A percentile compares a stretch with the other conserved stretches of the same genome.
Conservation (phyloP, 768 basidiomycete genomes). For the Fibroporia radiculosa region DNA sequence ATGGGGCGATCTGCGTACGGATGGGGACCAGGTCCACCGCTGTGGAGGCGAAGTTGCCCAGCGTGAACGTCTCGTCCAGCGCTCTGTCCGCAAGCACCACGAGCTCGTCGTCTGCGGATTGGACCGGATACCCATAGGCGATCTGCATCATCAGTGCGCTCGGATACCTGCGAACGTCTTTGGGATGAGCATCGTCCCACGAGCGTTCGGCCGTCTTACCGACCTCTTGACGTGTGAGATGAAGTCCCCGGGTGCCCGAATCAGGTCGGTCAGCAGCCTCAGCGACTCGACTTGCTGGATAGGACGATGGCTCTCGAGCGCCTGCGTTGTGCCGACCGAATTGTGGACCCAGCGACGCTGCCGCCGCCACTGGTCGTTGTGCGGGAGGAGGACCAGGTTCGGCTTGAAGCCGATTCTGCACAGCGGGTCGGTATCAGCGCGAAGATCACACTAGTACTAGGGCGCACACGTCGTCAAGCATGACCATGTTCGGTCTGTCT, state of each 20-base stretch:
- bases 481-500: slow-evolving; percentile 14
- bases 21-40: slow-evolving; percentile 14
- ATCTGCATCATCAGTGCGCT: slow-evolving; percentile 24
- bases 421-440: background rate
- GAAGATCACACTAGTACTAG: background rate
- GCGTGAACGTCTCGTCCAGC: slow-evolving; percentile 3
- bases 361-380: slow-evolving; percentile 13
- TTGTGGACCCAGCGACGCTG: slow-evolving; percentile 16
- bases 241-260: slow-evolving; percentile 2
- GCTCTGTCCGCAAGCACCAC: slow-evolving; percentile 11
- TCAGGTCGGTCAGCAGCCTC: slow-evolving; percentile 5
- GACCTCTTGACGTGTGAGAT: background rate
- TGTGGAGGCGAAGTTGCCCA: slow-evolving; percentile 7
- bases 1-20: slow-evolving; percentile 2
- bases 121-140: slow-evolving; percentile 9
- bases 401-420: background rate
- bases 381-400: slow-evolving; percentile 10
- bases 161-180: slow-evolving; percentile 17
- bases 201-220: background rate
- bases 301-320: slow-evolving; percentile 1
- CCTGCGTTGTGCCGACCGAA: slow-evolving; percentile 5
- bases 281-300: slow-evolving; percentile 9
- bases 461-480: slow-evolving; percentile 17
- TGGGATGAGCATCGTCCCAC: background rate
- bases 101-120: slow-evolving; percentile 8